phyloP scores from a whole-genome alignment of 2,329 filamentous ascomycete genomes.

The Fusarium keratoplasticum region DNA sequence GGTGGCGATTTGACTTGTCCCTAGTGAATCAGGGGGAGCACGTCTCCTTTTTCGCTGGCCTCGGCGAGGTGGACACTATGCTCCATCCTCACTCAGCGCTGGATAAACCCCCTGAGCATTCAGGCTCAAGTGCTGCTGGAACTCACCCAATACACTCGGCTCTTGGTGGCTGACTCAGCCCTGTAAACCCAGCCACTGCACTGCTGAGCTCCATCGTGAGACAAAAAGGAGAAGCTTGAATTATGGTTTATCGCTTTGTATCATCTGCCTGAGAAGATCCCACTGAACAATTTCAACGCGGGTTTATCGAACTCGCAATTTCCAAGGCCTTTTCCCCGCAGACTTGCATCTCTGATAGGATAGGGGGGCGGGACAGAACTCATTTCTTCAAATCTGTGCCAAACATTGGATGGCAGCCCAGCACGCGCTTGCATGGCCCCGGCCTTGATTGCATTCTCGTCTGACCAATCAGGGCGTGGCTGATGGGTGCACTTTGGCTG shows the following conservation, averaged over 20 bases:
- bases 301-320: background rate
- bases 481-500: conserved; percentile 19
- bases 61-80: background rate
- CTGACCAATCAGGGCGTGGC: conserved; percentile 17
- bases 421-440: conserved; percentile 25
- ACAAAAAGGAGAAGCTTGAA: background rate
- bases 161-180: background rate
- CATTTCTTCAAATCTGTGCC: background rate
- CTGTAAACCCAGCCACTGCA: background rate
- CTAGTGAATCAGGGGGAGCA: background rate
- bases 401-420: conserved; percentile 22
- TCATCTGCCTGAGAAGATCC: background rate
- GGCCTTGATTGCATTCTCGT: conserved; percentile 10
- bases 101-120: background rate
- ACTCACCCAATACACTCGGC: background rate
- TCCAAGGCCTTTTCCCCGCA: conserved; percentile 16
- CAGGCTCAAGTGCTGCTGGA: background rate
- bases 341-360: conserved; percentile 15
- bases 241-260: background rate
- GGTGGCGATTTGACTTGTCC: conserved; percentile 13
- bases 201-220: background rate
- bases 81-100: background rate
- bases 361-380: background rate
- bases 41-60: background rate
- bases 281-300: background rate